phyloP scores from a whole-genome alignment of 768 basidiomycete species.

The Lactifluus hygrophoroides region DNA sequence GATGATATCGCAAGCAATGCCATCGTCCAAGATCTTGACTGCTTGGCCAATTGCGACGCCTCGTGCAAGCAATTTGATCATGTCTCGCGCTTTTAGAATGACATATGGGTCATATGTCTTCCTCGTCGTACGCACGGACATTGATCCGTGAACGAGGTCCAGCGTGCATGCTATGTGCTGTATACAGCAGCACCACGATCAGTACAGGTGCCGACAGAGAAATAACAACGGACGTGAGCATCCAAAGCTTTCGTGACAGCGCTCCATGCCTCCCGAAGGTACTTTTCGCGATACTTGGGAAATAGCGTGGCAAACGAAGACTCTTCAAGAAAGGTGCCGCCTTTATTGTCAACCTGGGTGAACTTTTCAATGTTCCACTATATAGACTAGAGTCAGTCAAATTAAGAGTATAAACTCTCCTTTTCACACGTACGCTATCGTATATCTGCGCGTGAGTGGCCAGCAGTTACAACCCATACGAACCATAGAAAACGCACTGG shows the following conservation, averaged over 20 bases:
- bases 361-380: slow-evolving; percentile 87
- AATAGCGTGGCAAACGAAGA: slow-evolving; percentile 97
- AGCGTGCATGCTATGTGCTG: slow-evolving; percentile 88
- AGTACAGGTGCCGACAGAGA: no score
- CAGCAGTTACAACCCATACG: not conserved
- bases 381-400: not conserved
- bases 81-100: slow-evolving; percentile 90
- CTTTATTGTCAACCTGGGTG: slow-evolving; percentile 62
- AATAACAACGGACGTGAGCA: slow-evolving; percentile 45
- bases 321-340: slow-evolving; percentile 84
- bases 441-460: not conserved
- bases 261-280: slow-evolving; percentile 91
- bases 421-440: slow-evolving; percentile 27
- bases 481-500: slow-evolving; percentile 55
- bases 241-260: slow-evolving; percentile 82
- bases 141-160: slow-evolving; percentile 92
- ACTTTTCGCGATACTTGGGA: slow-evolving; percentile 97
- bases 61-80: slow-evolving; percentile 91
- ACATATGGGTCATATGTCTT: slow-evolving; percentile 97
- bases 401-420: not conserved
- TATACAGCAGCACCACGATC: not conserved
- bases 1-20: slow-evolving; percentile 91
- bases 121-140: slow-evolving; percentile 94
- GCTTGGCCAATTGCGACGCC: slow-evolving; percentile 83
- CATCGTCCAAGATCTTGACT: slow-evolving; percentile 83